A percentile compares a stretch with the other conserved stretches of the same genome.
phyloP scores from a whole-genome alignment of 371 early-diverging fungal genomes.

The Rozella allomycis region DNA sequence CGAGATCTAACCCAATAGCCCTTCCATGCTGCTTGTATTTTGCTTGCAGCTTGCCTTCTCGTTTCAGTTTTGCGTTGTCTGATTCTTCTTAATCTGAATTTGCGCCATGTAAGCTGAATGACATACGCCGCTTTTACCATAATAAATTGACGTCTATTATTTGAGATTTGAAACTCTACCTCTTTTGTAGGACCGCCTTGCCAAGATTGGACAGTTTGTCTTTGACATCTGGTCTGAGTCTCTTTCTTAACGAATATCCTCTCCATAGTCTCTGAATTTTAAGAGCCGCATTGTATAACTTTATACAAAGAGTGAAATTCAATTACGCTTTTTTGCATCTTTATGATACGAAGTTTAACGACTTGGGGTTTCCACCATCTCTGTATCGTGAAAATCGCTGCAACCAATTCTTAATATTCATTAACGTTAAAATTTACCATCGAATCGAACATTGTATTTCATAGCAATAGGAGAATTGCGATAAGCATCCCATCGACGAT shows the following conservation, averaged over 20 bases:
- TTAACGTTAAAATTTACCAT: no score
- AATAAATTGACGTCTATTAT: no score
- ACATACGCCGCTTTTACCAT: slow-evolving; percentile 17
- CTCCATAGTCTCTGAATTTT: slow-evolving; percentile 17
- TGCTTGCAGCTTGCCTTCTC: slow-evolving; percentile 18
- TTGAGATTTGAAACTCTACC: slow-evolving; percentile 2
- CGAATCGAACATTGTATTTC: no score
- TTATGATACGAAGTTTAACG: no score
- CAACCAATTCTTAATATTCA: no score
- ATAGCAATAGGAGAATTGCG: no score
- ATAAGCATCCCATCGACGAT: no score
- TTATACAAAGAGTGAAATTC: slow-evolving; percentile 1
- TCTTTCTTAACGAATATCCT: slow-evolving; percentile 11
- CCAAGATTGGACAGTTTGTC: slow-evolving; percentile 13
- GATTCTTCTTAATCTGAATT: slow-evolving; percentile 9
- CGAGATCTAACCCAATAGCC: slow-evolving; percentile 29
- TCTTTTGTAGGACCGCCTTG: slow-evolving; percentile 9
- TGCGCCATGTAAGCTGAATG: slow-evolving; percentile 19
- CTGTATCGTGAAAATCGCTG: no score
- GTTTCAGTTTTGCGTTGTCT: slow-evolving; percentile 19
- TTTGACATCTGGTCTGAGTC: slow-evolving; percentile 19
- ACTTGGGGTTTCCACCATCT: no score
- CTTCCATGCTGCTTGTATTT: slow-evolving; percentile 27
- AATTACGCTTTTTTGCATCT: no score
- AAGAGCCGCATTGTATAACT: slow-evolving; percentile 16